Conservation (phyloP, 345 rosid species). For the Dovyalis caffra region DNA sequence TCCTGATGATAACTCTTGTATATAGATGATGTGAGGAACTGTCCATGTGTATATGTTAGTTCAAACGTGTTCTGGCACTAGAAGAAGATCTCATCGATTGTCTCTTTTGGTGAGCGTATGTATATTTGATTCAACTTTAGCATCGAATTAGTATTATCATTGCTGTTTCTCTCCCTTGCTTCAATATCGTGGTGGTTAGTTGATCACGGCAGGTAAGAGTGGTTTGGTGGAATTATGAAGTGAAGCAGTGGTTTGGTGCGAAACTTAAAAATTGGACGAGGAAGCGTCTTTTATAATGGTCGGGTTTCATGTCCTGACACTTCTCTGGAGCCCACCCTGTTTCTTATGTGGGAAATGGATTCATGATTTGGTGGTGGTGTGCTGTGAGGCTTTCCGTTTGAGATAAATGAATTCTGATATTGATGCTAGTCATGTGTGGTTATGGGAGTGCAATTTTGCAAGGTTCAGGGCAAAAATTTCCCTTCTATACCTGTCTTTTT, state of each 20-base stretch:
- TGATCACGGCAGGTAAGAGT: too few relatives aligned
- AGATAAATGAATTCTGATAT: background rate
- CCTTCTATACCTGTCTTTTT: too few relatives aligned
- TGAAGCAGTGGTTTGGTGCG: background rate
- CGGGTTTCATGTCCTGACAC: background rate
- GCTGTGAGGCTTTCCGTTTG: background rate
- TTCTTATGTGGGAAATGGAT: background rate
- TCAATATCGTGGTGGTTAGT: background rate
- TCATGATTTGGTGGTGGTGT: background rate
- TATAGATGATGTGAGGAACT: conserved; percentile 16
- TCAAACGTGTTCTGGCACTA: background rate
- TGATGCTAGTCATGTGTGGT: background rate
- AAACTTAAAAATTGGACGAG: background rate
- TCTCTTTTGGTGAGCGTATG: conserved; percentile 9
- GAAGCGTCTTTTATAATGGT: background rate
- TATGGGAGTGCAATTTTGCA: background rate
- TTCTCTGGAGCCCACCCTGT: background rate
- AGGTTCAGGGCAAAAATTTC: background rate
- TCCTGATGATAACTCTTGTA: background rate
- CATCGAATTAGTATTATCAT: background rate
- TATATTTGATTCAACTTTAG: background rate
- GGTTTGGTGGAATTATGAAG: too few relatives aligned
- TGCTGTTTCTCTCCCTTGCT: background rate
- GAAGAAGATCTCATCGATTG: conserved; percentile 2
- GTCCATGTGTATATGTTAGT: conserved; percentile 20